Conservation (phyloP, 805 yeast genomes). For the Starmerella floris region DNA sequence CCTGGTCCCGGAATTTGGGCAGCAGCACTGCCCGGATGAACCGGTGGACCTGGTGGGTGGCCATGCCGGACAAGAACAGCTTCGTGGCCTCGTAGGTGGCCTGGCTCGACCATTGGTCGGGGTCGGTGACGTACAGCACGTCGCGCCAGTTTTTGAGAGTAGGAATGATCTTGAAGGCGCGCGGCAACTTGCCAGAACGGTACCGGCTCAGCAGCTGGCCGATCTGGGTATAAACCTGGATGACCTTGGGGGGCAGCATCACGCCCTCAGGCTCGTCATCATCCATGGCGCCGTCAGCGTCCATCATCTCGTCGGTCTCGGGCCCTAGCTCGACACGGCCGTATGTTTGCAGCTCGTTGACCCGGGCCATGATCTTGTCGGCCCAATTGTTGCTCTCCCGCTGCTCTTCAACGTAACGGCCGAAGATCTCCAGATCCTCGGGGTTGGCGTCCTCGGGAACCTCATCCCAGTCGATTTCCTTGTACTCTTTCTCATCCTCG, state of each 20-base stretch:
- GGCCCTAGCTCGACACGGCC: slow-evolving; percentile 34
- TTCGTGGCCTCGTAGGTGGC: slow-evolving; percentile 91
- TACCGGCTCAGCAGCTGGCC: slow-evolving; percentile 78
- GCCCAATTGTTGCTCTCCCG: slow-evolving; percentile 39
- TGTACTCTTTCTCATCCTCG: slow-evolving; percentile 34
- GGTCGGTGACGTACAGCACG: slow-evolving; percentile 80
- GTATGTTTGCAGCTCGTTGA: slow-evolving; percentile 24
- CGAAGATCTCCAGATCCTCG: slow-evolving; percentile 73
- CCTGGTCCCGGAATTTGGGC: slow-evolving; percentile 32
- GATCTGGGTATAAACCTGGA: slow-evolving; percentile 83
- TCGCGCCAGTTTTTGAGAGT: slow-evolving; percentile 92
- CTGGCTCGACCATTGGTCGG: slow-evolving; percentile 88
- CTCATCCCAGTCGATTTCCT: slow-evolving; percentile 35
- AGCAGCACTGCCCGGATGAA: slow-evolving; percentile 43
- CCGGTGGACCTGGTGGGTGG: slow-evolving; percentile 76
- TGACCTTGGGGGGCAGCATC: slow-evolving; percentile 86
- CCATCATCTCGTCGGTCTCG: slow-evolving; percentile 27
- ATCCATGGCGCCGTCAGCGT: slow-evolving; percentile 17
- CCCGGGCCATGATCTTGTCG: slow-evolving; percentile 84
- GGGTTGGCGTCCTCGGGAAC: slow-evolving; percentile 52
- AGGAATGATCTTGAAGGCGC: slow-evolving; percentile 88
- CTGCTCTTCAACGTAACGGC: slow-evolving; percentile 39
- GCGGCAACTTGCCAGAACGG: slow-evolving; percentile 94
- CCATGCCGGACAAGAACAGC: slow-evolving; percentile 78
- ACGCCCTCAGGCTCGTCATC: slow-evolving; percentile 46